Conservation (phyloP, 2,329 filamentous ascomycete species). For the Thielaviopsis populi region DNA sequence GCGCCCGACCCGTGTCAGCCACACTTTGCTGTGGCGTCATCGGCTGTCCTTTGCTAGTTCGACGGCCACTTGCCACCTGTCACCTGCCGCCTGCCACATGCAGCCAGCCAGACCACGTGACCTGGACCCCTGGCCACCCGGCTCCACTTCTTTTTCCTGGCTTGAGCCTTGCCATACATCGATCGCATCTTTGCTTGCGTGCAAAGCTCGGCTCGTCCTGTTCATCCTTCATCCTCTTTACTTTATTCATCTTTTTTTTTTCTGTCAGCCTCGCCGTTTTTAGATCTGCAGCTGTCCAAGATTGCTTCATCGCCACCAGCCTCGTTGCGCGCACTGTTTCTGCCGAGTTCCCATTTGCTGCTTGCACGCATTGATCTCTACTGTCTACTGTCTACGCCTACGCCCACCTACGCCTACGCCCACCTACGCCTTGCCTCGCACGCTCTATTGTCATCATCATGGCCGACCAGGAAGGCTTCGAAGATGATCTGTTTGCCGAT, state of each 20-base stretch:
- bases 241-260: background rate
- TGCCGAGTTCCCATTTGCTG: background rate
- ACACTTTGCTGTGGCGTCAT: background rate
- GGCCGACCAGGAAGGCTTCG: conserved; percentile 68
- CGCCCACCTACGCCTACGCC: background rate
- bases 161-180: background rate
- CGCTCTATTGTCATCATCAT: conserved; percentile 33
- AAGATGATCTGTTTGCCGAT: conserved; percentile 92
- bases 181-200: background rate
- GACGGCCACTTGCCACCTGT: too few species aligned
- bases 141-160: background rate
- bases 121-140: background rate
- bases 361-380: background rate
- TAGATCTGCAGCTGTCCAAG: background rate
- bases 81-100: too few species aligned
- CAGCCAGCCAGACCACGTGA: background rate
- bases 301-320: background rate
- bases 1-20: background rate
- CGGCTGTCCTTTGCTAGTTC: too few species aligned
- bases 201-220: background rate
- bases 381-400: background rate
- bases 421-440: too few species aligned
- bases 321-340: background rate
- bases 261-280: background rate
- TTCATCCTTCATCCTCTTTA: background rate